Evolutionary conservation across 2,329 filamentous ascomycete genomes (phyloP), one percentile per base, ranked within the genome.

Genomic region (Aspergillus ustus): DNA sequence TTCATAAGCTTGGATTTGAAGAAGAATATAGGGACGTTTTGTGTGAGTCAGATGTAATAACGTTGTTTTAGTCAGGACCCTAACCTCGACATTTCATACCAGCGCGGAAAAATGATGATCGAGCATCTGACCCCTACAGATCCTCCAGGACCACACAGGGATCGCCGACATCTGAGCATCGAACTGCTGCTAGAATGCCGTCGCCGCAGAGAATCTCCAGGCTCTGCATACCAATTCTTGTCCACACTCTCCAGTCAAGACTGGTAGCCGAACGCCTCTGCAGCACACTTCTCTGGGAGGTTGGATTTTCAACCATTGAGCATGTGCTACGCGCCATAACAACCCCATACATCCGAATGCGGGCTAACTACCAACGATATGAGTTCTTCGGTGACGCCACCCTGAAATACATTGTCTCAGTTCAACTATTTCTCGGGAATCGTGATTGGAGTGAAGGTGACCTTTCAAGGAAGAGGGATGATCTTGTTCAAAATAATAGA

Each of bases 361-460:
- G 11, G 13, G 19, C 49, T 5, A 7, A 52, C n/a, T 40, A 11
- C 25, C 20, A 52, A n/a, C 29, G 34, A 3, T 3, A 44, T n/a
- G 56, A 31, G 2, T 59, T 59, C 17, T 31, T 34, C 17, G 56
- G 56, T 13, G 31, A 45, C 19, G 7, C 37, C 8, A 20, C 52
- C 17, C 15, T 52, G 17, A 59, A 45, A 19, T 52, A 31, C 15
- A 52, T 49, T 20, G 28, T 59, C 25, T 28, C 46, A 6, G 13
- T 34, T 2, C 56, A 58, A 17, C 46, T 59, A 8, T 59, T 59
- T 19, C 22, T 52, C 6, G 48, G 52, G 11, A 48, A 59, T 25
- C 22, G 37, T 25, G 7, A 25, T 8, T 59, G 49, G 56, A 34
- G 52, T 15, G 48, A 59, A 25, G 56, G 56, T 3, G 3, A 29